Evolutionary conservation across 2,329 filamentous ascomycete species (phyloP).

Genomic region (Monosporascus ibericus): DNA sequence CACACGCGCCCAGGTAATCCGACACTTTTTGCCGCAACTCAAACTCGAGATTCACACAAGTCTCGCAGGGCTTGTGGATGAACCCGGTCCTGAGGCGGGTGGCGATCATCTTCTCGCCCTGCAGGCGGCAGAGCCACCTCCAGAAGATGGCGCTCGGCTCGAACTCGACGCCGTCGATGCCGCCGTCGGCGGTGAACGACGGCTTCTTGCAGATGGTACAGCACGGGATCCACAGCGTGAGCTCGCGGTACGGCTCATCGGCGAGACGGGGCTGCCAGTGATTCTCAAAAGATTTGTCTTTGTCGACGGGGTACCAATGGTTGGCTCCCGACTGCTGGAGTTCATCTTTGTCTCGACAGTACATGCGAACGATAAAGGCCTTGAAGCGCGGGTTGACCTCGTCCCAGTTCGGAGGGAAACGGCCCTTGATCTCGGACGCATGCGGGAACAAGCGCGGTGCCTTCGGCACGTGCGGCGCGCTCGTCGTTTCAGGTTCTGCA

Average conservation of each 20-base stretch:
- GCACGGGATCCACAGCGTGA: slow-evolving; percentile 14
- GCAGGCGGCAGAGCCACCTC: slow-evolving; percentile 6
- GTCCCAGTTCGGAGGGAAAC: slow-evolving; percentile 1
- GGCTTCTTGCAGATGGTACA: slow-evolving; percentile 14
- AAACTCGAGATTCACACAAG: slow-evolving; percentile 12
- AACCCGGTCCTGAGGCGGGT: slow-evolving; percentile 12
- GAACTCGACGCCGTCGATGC: slow-evolving; percentile 12
- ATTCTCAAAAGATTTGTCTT: neutral
- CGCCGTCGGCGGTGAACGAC: slow-evolving; percentile 1
- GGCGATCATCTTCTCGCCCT: slow-evolving; percentile 1
- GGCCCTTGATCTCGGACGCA: neutral
- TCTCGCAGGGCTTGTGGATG: slow-evolving; percentile 10
- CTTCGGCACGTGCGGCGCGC: neutral
- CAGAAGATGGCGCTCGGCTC: slow-evolving; percentile 12
- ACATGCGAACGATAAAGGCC: neutral
- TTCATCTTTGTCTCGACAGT: neutral
- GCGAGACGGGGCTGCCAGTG: slow-evolving; percentile 1
- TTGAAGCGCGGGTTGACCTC: neutral
- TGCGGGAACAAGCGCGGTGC: neutral
- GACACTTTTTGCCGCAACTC: slow-evolving; percentile 8
- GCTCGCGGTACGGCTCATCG: slow-evolving; percentile 4
- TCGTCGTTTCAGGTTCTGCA: neutral
- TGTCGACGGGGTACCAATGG: neutral
- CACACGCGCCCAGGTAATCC: slow-evolving; percentile 2
- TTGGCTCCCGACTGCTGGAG: neutral